Base-by-base conservation (phyloP, 2,329 filamentous ascomycete species). In the Purpureocillium takamizusanense region DNA sequence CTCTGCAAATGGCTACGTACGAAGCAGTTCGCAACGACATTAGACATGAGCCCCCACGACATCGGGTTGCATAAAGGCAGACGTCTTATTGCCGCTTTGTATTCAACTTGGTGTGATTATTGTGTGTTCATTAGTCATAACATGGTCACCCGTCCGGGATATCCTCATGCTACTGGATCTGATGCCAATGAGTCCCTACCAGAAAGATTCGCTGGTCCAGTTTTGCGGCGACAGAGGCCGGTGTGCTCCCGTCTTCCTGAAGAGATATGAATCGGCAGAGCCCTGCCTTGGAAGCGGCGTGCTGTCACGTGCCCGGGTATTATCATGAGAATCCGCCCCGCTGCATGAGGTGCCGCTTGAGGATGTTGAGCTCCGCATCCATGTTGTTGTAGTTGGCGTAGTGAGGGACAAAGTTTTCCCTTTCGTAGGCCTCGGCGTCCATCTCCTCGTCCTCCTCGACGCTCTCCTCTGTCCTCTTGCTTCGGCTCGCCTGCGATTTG, bases 301-400 rank as follows among this genome's bases (percentile, higher is more conserved):
- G 21, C 21, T 25, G n/a, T n/a, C 10, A 10, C 21, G 21, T 13
- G n/a, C 11, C 6, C 28, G 11, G 28, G n/a, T 12, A 14, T 28
- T 14, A 27, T 4, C 15, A 31, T 36, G n/a, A 42, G 32, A 10
- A 25, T 12, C 31, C n/a, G n/a, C 17, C 4, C 11, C 31, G 42
- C 35, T 38, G 32, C 37, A 37, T 38, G 23, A 44, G 31, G 15
- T 42, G 40, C 27, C 37, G 27, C 14, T 28, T 32, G 16, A 44
- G 33, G 10, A 44, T 42, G 17, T 16, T 34, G 15, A 44, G 40
- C 31, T 44, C 42, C n/a, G 40, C 27, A 21, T 44, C 42, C 29
- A 42, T 38, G 14, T 40, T 40, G 32, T 23, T 40, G 32, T 44
- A 44, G 28, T 40, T 42, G 10, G 35, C 17, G 30, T 40, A 42